phyloP scores from a whole-genome alignment of 1,284 basidiomycete species.

The Rhodotorula sp. region DNA sequence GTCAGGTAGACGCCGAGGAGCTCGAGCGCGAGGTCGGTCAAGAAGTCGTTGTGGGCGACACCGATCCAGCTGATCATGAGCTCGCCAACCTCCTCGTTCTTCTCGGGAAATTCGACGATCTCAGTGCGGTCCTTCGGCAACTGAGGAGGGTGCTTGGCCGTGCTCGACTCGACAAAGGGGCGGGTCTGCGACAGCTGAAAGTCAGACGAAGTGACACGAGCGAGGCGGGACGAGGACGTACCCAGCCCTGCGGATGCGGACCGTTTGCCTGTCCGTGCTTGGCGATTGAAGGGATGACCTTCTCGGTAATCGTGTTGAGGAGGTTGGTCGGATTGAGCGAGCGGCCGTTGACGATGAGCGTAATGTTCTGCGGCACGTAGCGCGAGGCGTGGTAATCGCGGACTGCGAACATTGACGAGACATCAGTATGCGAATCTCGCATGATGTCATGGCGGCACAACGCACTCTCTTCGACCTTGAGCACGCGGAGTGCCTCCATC shows the following conservation, averaged over 20 bases:
- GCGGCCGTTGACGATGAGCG: conserved; percentile 65
- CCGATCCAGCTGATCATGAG: conserved; percentile 78
- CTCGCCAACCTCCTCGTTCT: conserved; percentile 90
- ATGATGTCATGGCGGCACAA: neutral
- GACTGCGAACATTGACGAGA: conserved; percentile 58
- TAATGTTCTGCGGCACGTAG: conserved; percentile 93
- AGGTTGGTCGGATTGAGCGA: conserved; percentile 53
- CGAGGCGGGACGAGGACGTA: conserved; percentile 44
- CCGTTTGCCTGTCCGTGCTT: conserved; percentile 70
- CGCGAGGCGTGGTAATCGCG: conserved; percentile 85
- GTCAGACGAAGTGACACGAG: no score
- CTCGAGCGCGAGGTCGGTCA: conserved; percentile 81
- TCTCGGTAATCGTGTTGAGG: conserved; percentile 71
- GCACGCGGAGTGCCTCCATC: conserved; percentile 82
- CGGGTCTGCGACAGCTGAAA: conserved; percentile 51
- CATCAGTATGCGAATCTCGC: neutral
- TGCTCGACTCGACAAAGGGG: conserved; percentile 82
- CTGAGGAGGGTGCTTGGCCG: conserved; percentile 32
- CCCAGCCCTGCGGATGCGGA: conserved; percentile 73
- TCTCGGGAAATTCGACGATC: conserved; percentile 91
- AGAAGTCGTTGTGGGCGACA: conserved; percentile 64
- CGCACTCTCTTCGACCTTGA: conserved; percentile 87
- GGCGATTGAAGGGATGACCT: conserved; percentile 79
- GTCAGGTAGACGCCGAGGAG: conserved; percentile 86
- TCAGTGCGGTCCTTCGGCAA: conserved; percentile 55